These are phyloP conservation scores for Hydnomerulius pinastri DNA, from an alignment of 768 basidiomycete species.

Conservation along the genomic window DNA sequence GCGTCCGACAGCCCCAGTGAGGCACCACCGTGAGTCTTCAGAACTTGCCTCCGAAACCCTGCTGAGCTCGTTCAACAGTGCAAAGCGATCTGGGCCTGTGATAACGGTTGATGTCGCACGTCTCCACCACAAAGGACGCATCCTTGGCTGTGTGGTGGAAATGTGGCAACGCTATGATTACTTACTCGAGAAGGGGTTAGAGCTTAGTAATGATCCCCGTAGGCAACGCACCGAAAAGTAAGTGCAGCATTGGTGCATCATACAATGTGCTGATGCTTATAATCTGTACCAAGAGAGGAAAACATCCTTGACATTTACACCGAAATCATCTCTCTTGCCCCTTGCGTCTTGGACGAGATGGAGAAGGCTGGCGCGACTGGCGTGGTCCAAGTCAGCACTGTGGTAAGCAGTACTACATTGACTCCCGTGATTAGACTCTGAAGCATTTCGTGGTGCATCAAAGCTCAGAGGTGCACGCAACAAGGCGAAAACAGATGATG, in stretches of 20 bases:
- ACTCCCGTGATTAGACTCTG: neutral
- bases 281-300: neutral
- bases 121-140: neutral
- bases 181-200: neutral
- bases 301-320: neutral
- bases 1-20: no score
- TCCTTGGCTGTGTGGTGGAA: neutral
- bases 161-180: neutral
- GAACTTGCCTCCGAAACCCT: no score
- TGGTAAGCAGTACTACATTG: neutral
- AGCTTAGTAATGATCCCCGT: neutral
- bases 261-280: no score
- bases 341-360: neutral
- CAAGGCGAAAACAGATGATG: neutral
- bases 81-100: no score
- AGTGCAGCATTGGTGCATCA: neutral
- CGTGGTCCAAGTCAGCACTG: neutral
- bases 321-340: neutral
- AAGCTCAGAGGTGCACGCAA: neutral
- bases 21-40: no score
- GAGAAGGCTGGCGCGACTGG: neutral
- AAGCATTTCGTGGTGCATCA: neutral
- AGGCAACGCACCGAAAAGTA: neutral
- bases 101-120: neutral
- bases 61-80: no score